Evolutionary conservation across 75 land plant genomes (phyloP).

Genomic region (Pinus taeda): DNA sequence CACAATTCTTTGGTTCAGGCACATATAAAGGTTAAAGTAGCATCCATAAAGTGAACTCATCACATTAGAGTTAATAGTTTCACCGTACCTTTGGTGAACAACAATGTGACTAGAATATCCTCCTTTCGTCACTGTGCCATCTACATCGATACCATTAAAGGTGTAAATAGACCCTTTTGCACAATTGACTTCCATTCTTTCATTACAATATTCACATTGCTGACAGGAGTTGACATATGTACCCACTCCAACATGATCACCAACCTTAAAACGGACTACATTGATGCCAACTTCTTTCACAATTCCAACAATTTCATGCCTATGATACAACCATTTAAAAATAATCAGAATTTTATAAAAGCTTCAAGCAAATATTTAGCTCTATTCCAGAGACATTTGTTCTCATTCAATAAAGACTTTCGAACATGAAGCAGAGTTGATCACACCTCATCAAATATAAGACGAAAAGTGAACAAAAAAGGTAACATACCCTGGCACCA

Average conservation of each 20-base stretch:
- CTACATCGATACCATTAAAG: constrained; percentile 63
- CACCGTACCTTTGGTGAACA: constrained; percentile 20
- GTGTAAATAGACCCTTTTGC: constrained; percentile 21
- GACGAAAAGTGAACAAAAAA: neutral
- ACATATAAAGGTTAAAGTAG: neutral
- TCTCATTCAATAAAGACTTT: neutral
- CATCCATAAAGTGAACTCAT: neutral
- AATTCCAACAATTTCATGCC: constrained; percentile 92
- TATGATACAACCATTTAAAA: constrained; percentile 13
- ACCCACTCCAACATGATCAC: constrained; percentile 81
- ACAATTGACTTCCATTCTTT: constrained; percentile 46
- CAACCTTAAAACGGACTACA: constrained; percentile 64
- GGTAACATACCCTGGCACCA: constrained; percentile 83
- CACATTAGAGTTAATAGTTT: neutral
- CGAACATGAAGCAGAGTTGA: neutral
- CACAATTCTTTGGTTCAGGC: neutral
- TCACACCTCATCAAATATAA: neutral
- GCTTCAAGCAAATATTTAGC: neutral
- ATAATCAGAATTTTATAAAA: constrained; percentile 6
- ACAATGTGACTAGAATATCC: constrained; percentile 75
- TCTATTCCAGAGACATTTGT: neutral
- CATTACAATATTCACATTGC: constrained; percentile 64
- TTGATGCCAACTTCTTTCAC: constrained; percentile 65
- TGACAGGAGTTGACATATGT: constrained; percentile 69
- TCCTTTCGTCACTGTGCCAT: constrained; percentile 84